These are phyloP conservation scores for Aspergillus bertholletiae DNA, from an alignment of 495 filamentous ascomycete species.

Conservation along the genomic window DNA sequence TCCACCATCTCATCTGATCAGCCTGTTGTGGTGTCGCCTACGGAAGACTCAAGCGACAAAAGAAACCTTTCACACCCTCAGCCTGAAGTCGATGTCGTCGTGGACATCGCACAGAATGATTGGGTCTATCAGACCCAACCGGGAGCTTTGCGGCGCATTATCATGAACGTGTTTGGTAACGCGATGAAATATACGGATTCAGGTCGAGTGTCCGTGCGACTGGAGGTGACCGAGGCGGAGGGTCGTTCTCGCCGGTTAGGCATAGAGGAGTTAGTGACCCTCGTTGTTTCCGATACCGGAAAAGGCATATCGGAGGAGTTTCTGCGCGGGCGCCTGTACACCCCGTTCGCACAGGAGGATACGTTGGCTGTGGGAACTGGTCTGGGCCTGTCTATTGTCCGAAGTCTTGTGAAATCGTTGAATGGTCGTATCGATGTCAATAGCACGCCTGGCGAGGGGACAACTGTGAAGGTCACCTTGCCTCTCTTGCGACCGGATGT, in stretches of 20 bases:
- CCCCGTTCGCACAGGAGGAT: slow-evolving; percentile 75
- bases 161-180: slow-evolving; percentile 84
- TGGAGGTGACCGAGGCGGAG: slow-evolving; percentile 44
- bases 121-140: slow-evolving; percentile 68
- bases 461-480: slow-evolving; percentile 47
- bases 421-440: slow-evolving; percentile 50
- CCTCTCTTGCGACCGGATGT: slow-evolving; percentile 35
- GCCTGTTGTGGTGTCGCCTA: slow-evolving; percentile 18
- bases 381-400: slow-evolving; percentile 50
- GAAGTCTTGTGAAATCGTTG: slow-evolving; percentile 51
- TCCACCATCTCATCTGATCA: slow-evolving; percentile 25
- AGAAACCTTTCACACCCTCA: slow-evolving; percentile 5
- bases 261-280: slow-evolving; percentile 35
- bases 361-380: slow-evolving; percentile 53
- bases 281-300: slow-evolving; percentile 64
- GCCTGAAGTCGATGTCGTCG: slow-evolving; percentile 50
- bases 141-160: slow-evolving; percentile 67
- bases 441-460: slow-evolving; percentile 48
- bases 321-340: slow-evolving; percentile 64
- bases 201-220: slow-evolving; percentile 61
- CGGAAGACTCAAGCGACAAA: slow-evolving; percentile 1
- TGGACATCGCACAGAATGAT: slow-evolving; percentile 59
- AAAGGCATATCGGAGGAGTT: slow-evolving; percentile 74
- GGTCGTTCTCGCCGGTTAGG: slow-evolving; percentile 31
- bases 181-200: slow-evolving; percentile 72